A percentile compares a stretch with the other conserved stretches of the same genome.
Evolutionary conservation across 345 rosid genomes (phyloP).

Genomic region (Eucalyptus grandis): DNA sequence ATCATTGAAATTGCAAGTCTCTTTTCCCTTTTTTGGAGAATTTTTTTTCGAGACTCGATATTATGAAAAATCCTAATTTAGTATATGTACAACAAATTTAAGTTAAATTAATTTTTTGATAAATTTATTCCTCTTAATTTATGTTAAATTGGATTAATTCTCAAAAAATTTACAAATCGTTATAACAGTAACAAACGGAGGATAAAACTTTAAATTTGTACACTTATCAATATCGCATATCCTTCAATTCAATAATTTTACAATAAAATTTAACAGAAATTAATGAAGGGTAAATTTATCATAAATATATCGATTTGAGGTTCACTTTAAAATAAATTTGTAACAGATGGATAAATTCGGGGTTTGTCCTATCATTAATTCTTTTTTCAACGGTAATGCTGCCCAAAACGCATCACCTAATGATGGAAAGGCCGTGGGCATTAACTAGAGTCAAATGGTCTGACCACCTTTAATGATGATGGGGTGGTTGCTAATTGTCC

Average conservation of each 20-base stretch:
- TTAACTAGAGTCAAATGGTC: background rate
- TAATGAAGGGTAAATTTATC: fast-evolving
- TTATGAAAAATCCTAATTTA: background rate
- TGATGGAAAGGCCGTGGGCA: background rate
- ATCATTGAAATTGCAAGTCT: background rate
- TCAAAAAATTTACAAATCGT: too few relatives aligned
- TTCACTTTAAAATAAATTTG: too few relatives aligned
- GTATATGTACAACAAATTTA: too few relatives aligned
- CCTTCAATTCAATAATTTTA: fast-evolving
- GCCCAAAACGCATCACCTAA: background rate
- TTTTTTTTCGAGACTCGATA: too few relatives aligned
- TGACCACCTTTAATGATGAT: background rate
- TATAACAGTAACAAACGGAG: fast-evolving
- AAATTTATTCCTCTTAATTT: too few relatives aligned
- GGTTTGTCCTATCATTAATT: fast-evolving
- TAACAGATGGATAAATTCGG: fast-evolving
- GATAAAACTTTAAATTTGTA: fast-evolving
- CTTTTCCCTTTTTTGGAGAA: background rate
- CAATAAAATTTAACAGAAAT: fast-evolving
- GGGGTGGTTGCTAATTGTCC: background rate
- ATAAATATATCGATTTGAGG: fast-evolving
- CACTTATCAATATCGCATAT: fast-evolving
- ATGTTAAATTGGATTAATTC: too few relatives aligned
- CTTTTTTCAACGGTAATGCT: background rate
- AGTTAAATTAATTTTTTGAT: too few relatives aligned